Evolutionary conservation across 352 stramenopile species (phyloP).

Genomic region (Phytophthora nicotianae): DNA sequence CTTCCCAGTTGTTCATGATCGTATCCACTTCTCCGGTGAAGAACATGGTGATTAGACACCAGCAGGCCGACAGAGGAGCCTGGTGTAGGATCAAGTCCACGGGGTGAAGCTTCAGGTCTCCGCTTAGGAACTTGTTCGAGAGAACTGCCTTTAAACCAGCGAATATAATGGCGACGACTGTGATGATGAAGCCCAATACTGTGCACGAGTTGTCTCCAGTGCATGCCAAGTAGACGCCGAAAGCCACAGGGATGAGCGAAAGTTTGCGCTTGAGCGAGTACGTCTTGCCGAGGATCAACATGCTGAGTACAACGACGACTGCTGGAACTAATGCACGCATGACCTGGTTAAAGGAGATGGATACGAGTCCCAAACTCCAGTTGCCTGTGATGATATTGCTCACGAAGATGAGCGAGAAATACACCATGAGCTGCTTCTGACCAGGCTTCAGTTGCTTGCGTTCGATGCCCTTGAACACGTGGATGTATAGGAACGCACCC

Average conservation of each 20-base stretch:
- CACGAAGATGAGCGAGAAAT: conserved; percentile 93
- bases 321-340: conserved; percentile 88
- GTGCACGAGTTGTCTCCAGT: conserved; percentile 91
- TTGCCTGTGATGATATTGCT: conserved; percentile 97
- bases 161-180: conserved; percentile 87
- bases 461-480: conserved; percentile 69
- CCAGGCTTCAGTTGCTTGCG: conserved; percentile 65
- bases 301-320: conserved; percentile 82
- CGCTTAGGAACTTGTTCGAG: conserved; percentile 93
- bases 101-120: conserved; percentile 93
- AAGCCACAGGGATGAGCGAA: conserved; percentile 78
- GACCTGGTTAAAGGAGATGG: conserved; percentile 96
- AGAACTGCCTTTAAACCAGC: conserved; percentile 93
- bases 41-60: conserved; percentile 87
- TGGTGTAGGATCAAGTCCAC: conserved; percentile 94
- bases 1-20: conserved; percentile 69
- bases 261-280: conserved; percentile 81
- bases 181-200: conserved; percentile 89
- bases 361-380: conserved; percentile 91
- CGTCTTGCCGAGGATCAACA: conserved; percentile 76
- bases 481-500: conserved; percentile 80
- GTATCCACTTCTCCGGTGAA: conserved; percentile 75
- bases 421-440: conserved; percentile 83
- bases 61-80: conserved; percentile 91
- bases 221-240: conserved; percentile 85